Evolutionary conservation across 2,329 filamentous ascomycete species (phyloP), one percentile per base, ranked within the genome.

Genomic region (Basipetospora chlamydospora): DNA sequence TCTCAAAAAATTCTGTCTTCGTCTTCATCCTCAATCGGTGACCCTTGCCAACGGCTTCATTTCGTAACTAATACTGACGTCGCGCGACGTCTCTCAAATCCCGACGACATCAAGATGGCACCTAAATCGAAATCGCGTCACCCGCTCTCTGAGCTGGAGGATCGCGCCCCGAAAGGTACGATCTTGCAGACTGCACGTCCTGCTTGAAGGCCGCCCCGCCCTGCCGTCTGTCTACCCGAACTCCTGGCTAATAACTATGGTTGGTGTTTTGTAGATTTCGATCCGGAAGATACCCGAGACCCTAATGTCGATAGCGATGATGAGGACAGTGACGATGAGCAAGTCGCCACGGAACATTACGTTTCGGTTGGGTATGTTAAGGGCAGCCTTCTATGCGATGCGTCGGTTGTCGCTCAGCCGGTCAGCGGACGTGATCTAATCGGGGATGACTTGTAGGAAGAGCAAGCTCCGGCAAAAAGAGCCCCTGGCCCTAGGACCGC

Each of bases 281-380:
- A 93, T 52, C 83, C 83, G 0, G 85, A 92, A 61, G 71, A 75
- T 42, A 63, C 61, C 13, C 66, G 66, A 12, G 68, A 66, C 39
- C 69, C 70, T 38, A 71, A 70, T 29, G 64, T 55, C 11, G 68
- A 63, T 35, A 72, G 66, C 30, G 66, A 56, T 21, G 67, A 60
- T 44, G 62, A 60, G 13, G 62, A 57, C 12, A 66, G 64, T 47
- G 61, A 58, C 5, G 60, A 67, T 20, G 65, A 66, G 33, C 58
- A 70, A 41, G 66, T 67, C 9, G 85, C 80, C 15, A 80, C 87
- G 22, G 88, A 94, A 49, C 88, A 96, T 54, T 96, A 96, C 52
- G 70, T 81, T 29, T 58, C 69, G 36, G 83, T 94, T 22, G 80
- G 78, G 67, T 80, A 61, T 39, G 64, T 36, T 26, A 9, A n/a